Percentiles rank a stretch among this genome's conserved stretches.
These are phyloP conservation scores for Crucihimalaya himalaica DNA, from an alignment of 345 rosid genomes.

Conservation along the genomic window DNA sequence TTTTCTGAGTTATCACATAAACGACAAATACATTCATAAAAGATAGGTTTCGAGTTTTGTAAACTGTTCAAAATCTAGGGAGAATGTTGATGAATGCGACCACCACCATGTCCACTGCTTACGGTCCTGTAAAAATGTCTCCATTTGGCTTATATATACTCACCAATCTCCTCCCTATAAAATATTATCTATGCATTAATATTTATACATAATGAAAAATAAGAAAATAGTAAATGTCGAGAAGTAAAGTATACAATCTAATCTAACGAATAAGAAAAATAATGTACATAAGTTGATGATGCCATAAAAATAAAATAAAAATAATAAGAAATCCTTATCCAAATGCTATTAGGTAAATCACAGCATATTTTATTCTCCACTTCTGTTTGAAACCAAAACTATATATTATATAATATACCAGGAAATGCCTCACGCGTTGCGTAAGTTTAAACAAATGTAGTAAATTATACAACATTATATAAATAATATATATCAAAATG, in stretches of 20 bases:
- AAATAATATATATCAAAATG: no score
- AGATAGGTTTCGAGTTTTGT: not conserved
- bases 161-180: conserved; percentile 3
- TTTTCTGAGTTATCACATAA: not conserved
- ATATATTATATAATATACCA: no score
- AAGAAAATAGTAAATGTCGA: not conserved
- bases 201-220: not conserved
- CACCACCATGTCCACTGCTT: conserved; percentile 29
- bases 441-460: no score
- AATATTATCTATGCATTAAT: not conserved
- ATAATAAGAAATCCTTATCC: no score
- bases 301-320: no score
- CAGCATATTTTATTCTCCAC: no score
- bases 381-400: no score
- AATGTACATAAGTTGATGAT: no score
- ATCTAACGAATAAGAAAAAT: no score
- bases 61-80: not conserved
- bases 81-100: conserved; percentile 19
- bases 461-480: no score
- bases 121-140: conserved; percentile 9
- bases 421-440: no score
- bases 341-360: no score
- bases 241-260: not conserved
- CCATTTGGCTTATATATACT: conserved; percentile 23
- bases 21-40: not conserved